phyloP scores from a whole-genome alignment of 176 grass and related monocot species.

The Zea mays region Zm-B73-REFERENCE-NAM-5.0 NC_050104.1:111739501-111740000 shows the following conservation, averaged over 20 bases:
- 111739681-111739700: neutral
- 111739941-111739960: neutral
- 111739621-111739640: neutral
- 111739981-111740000: conserved; percentile 18
- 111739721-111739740: neutral
- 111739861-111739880: conserved; percentile 14
- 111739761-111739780: conserved; percentile 16
- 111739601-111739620: neutral
- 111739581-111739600: conserved; percentile 5
- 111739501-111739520: neutral
- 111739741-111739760: neutral
- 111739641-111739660: neutral
- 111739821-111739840: conserved; percentile 1
- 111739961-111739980: neutral
- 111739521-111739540: neutral
- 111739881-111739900: neutral
- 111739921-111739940: conserved; percentile 19
- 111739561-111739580: conserved; percentile 25
- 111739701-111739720: neutral
- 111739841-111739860: neutral
- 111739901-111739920: conserved; percentile 1
- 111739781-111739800: conserved; percentile 5
- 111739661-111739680: conserved; percentile 18
- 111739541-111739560: conserved; percentile 21
- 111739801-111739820: conserved; percentile 2